Conservation (phyloP, 441 rosid genomes). For the Jatropha multifida region DNA sequence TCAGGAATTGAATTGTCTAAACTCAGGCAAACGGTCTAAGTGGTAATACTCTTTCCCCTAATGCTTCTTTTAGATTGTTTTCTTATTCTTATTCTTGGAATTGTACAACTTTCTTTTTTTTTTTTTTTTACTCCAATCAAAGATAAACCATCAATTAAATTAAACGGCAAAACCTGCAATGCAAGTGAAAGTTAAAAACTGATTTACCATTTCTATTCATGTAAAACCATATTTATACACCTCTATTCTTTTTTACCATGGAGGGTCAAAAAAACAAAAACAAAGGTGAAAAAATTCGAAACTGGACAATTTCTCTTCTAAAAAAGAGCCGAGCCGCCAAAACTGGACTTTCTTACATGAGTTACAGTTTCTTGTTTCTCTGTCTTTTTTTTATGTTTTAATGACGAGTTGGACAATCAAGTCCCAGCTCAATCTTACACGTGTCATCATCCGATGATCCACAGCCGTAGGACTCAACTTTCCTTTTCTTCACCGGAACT, state of each 20-base stretch:
- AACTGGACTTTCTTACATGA: slow-evolving; percentile 23
- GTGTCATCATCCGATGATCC: slow-evolving; percentile 29
- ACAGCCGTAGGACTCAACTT: slow-evolving; percentile 24
- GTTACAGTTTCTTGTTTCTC: neutral
- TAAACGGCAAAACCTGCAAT: no score
- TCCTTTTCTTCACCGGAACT: slow-evolving; percentile 53
- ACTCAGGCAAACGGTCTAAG: no score
- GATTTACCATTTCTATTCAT: slow-evolving; percentile 28
- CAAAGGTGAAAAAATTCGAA: neutral
- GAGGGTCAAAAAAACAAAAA: neutral
- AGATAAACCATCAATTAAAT: no score
- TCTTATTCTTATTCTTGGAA: no score
- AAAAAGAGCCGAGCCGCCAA: slow-evolving; percentile 33
- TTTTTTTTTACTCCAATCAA: no score
- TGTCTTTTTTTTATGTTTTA: neutral
- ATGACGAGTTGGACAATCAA: slow-evolving; percentile 29
- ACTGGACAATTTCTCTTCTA: slow-evolving; percentile 20
- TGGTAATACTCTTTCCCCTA: no score
- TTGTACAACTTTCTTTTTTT: no score
- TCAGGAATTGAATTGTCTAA: no score
- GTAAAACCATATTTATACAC: slow-evolving; percentile 36
- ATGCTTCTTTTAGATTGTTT: no score
- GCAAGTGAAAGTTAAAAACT: neutral
- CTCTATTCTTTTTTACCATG: slow-evolving; percentile 13
- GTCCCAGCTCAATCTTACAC: slow-evolving; percentile 48